Conservation (phyloP, 805 yeast genomes). For the Starmerella floricola region DNA sequence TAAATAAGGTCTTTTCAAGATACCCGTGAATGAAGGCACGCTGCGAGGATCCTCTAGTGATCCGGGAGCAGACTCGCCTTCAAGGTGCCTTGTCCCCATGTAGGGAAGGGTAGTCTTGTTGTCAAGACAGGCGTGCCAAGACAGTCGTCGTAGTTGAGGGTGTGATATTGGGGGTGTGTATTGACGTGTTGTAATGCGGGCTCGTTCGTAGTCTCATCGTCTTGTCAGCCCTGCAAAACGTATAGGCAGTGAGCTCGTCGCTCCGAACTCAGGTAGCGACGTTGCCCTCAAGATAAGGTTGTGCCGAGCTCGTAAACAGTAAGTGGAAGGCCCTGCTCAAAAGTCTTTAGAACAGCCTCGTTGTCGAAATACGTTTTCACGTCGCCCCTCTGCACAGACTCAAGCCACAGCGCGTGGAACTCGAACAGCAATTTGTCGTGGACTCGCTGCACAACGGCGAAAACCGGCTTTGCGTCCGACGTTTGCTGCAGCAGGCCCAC, state of each 20-base stretch:
- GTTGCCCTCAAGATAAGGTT: background rate
- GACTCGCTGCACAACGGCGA: conserved; percentile 4
- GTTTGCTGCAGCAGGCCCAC: conserved; percentile 9
- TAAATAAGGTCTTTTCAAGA: background rate
- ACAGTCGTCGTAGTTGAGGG: no score
- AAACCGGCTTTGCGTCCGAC: background rate
- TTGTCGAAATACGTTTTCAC: conserved; percentile 25
- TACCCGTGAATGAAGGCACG: background rate
- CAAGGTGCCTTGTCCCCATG: no score
- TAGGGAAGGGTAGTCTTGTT: no score
- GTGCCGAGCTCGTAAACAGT: background rate
- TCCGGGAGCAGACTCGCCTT: no score
- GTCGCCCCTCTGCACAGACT: conserved; percentile 12
- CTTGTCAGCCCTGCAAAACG: no score
- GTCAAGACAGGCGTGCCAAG: no score
- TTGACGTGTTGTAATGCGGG: no score
- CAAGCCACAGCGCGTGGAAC: conserved; percentile 25
- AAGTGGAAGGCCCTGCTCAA: conserved; percentile 12
- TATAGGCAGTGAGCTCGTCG: no score
- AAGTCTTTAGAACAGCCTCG: conserved; percentile 19
- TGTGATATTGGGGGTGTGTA: no score
- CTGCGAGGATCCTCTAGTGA: no score
- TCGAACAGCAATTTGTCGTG: conserved; percentile 18
- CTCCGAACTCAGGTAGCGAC: no score
- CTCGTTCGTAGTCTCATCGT: no score